Evolutionary conservation across 2,329 filamentous ascomycete genomes (phyloP).

Genomic region (Camillea tinctor): DNA sequence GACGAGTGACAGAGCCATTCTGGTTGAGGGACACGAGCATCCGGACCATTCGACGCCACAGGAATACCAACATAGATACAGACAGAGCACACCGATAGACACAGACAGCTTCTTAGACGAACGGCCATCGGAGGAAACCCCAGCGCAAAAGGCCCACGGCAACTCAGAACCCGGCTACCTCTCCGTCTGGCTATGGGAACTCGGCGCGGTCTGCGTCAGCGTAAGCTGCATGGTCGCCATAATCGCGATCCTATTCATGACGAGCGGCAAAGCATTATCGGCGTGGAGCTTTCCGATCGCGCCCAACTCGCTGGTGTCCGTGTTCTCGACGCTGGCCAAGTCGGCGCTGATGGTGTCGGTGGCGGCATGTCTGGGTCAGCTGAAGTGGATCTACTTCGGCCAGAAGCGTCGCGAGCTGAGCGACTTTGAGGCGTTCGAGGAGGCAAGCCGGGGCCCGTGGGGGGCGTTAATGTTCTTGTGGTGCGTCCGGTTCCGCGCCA

Average conservation of each 20-base stretch:
- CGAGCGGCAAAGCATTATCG: not conserved
- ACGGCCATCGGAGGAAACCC: no score
- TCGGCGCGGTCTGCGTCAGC: not conserved
- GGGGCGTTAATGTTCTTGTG: not conserved
- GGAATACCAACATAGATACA: no score
- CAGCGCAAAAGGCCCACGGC: no score
- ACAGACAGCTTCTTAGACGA: no score
- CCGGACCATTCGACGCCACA: no score
- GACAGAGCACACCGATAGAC: no score
- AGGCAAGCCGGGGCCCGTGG: conserved; percentile 4
- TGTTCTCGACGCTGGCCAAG: conserved; percentile 3
- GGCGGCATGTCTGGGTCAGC: conserved; percentile 2
- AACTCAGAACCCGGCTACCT: no score
- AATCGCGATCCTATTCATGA: not conserved
- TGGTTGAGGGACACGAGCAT: no score
- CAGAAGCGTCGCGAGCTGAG: not conserved
- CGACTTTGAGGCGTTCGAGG: conserved; percentile 4
- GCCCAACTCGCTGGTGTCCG: conserved; percentile 2
- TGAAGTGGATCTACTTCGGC: conserved; percentile 4
- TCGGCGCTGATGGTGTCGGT: conserved; percentile 1
- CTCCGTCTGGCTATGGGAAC: not conserved
- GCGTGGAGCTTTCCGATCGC: conserved; percentile 1
- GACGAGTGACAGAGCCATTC: no score
- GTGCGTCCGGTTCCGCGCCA: not conserved
- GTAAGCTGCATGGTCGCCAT: not conserved